phyloP scores from a whole-genome alignment of 345 rosid species.

The Melaleuca quinquenervia region DNA sequence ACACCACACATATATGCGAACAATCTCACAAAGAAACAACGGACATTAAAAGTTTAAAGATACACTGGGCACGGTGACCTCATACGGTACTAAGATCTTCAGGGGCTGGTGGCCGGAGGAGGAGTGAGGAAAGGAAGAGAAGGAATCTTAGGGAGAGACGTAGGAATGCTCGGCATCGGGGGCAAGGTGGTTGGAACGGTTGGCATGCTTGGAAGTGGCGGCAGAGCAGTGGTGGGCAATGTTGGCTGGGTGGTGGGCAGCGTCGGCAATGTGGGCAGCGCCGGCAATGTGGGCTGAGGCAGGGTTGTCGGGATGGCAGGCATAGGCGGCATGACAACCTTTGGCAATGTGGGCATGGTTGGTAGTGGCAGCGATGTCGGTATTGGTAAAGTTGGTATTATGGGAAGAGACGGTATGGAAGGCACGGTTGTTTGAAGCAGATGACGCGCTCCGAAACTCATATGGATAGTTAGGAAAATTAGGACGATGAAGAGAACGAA shows the following conservation, averaged over 20 bases:
- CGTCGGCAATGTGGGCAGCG: background rate
- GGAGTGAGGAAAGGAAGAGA: conserved; percentile 22
- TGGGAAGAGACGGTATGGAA: background rate
- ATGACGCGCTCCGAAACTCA: conserved; percentile 10
- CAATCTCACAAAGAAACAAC: background rate
- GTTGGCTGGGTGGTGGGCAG: conserved; percentile 6
- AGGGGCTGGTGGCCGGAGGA: conserved; percentile 16
- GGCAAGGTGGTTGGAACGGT: conserved; percentile 6
- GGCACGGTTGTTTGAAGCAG: conserved; percentile 4
- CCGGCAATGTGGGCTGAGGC: conserved; percentile 4
- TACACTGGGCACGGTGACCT: background rate
- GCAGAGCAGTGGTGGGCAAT: background rate
- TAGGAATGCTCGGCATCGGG: conserved; percentile 12
- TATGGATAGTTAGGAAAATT: background rate
- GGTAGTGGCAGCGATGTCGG: background rate
- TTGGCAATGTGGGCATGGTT: background rate
- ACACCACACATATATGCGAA: background rate
- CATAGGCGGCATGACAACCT: background rate
- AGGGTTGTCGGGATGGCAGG: conserved; percentile 1
- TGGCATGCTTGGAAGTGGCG: conserved; percentile 8
- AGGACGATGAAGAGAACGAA: background rate
- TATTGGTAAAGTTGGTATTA: background rate
- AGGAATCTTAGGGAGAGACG: conserved; percentile 15
- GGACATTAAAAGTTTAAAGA: background rate
- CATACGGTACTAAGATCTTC: background rate